Evolutionary conservation across 805 yeast genomes (phyloP).

Genomic region (Candida golubevii): DNA sequence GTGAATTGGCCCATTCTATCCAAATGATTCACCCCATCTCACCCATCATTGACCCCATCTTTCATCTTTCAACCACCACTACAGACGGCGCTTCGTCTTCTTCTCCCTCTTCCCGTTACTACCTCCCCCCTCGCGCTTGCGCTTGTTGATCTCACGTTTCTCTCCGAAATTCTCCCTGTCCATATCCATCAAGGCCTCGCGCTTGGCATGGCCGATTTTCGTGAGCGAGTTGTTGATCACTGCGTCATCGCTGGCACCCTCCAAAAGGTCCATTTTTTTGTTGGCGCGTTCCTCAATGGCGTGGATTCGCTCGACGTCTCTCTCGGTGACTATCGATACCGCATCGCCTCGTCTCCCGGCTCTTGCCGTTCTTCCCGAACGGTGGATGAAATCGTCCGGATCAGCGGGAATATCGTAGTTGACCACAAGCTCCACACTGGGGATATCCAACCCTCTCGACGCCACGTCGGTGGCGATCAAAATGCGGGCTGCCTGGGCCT

Average conservation of each 20-base stretch:
- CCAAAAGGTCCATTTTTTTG: conserved; percentile 73
- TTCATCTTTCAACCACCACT: not conserved
- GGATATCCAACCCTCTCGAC: conserved; percentile 95
- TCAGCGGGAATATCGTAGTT: conserved; percentile 95
- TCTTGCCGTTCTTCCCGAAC: conserved; percentile 99
- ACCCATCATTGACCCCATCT: not conserved
- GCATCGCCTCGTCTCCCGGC: conserved; percentile 90
- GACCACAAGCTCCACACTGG: conserved; percentile 82
- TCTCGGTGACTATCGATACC: conserved; percentile 76
- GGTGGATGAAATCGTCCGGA: conserved; percentile 92
- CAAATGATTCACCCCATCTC: not conserved
- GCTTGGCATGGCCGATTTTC: conserved; percentile 72
- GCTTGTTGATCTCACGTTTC: conserved; percentile 48
- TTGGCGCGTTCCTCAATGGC: conserved; percentile 85
- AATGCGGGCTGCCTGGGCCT: conserved; percentile 91
- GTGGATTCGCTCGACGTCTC: conserved; percentile 74
- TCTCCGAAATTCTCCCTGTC: conserved; percentile 88
- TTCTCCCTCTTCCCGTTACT: not conserved
- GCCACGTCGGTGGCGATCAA: conserved; percentile 96
- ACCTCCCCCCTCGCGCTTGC: conserved; percentile 24
- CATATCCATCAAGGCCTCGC: conserved; percentile 92
- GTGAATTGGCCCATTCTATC: not conserved
- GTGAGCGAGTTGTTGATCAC: conserved; percentile 71
- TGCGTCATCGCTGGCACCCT: conserved; percentile 65
- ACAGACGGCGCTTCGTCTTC: not conserved